Evolutionary conservation across 441 rosid species (phyloP).

Genomic region (Aquilaria agallochum): DNA sequence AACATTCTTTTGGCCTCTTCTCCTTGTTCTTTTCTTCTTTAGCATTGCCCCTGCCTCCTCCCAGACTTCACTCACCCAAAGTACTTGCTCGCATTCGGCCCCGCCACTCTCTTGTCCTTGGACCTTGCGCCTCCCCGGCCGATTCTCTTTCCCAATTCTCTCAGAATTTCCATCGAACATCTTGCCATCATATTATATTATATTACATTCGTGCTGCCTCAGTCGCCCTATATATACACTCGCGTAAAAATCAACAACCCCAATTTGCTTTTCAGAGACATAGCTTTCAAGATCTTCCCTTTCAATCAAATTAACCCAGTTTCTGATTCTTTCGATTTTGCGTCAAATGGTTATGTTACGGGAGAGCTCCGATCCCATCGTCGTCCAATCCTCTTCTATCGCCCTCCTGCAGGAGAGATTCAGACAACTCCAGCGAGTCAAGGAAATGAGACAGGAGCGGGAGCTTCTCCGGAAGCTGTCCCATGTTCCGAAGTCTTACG

Average conservation of each 20-base stretch:
- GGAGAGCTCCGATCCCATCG: constrained; percentile 32
- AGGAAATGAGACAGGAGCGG: constrained; percentile 60
- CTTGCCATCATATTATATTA: constrained; percentile 12
- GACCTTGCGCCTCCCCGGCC: constrained; percentile 42
- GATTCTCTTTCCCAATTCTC: constrained; percentile 31
- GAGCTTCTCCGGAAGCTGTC: constrained; percentile 30
- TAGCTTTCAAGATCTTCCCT: constrained; percentile 11
- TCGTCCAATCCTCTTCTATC: constrained; percentile 54
- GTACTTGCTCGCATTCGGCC: constrained; percentile 34
- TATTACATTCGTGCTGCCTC: constrained; percentile 12
- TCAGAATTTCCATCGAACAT: constrained; percentile 30
- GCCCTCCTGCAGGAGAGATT: constrained; percentile 75
- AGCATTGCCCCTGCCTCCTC: constrained; percentile 29
- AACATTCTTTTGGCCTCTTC: constrained; percentile 53
- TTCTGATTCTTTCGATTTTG: background rate
- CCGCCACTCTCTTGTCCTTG: constrained; percentile 42
- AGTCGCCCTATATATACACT: constrained; percentile 27
- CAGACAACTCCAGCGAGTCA: constrained; percentile 52
- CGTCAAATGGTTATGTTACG: constrained; percentile 31
- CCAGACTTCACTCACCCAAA: constrained; percentile 12
- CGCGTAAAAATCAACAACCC: constrained; percentile 13
- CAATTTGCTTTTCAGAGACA: constrained; percentile 2
- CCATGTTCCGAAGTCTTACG: constrained; percentile 21
- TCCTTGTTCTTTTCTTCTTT: constrained; percentile 29
- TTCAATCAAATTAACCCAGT: background rate